Percentiles rank a stretch among this genome's conserved stretches.
phyloP scores from a whole-genome alignment of 2,329 filamentous ascomycete species.

The Cordyceps pruinosa region DNA sequence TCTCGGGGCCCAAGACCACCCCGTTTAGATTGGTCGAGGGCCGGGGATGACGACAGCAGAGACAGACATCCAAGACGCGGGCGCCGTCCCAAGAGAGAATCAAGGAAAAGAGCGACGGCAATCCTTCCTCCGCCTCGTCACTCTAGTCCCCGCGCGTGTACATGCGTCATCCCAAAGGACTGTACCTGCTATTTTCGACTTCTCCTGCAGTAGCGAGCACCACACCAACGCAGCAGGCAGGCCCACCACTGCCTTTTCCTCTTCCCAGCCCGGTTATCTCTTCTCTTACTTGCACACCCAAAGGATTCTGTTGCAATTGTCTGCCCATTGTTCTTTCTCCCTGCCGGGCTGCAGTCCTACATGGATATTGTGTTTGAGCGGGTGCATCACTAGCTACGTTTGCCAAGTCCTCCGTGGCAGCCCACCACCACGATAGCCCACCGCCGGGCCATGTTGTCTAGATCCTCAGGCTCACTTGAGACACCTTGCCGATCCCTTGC shows the following conservation, averaged over 20 bases:
- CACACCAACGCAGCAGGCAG: background rate
- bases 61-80: background rate
- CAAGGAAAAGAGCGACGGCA: background rate
- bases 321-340: background rate
- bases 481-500: too few relatives aligned
- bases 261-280: too few relatives aligned
- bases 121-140: background rate
- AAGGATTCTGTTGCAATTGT: background rate
- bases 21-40: background rate
- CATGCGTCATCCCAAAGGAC: background rate
- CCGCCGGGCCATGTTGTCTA: background rate
- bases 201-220: background rate
- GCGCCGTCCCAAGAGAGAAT: background rate
- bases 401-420: background rate
- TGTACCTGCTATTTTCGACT: constrained; percentile 4
- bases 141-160: background rate
- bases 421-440: background rate
- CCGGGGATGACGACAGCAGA: background rate
- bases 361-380: background rate
- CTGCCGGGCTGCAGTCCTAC: too few relatives aligned
- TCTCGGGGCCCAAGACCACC: too few relatives aligned
- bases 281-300: background rate
- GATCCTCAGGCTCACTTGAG: too few relatives aligned
- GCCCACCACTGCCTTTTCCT: too few relatives aligned
- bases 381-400: background rate